Evolutionary conservation across 148 eudicot species (phyloP), one percentile per base, ranked within the genome.

Genomic region (Arbutus unedo): DNA sequence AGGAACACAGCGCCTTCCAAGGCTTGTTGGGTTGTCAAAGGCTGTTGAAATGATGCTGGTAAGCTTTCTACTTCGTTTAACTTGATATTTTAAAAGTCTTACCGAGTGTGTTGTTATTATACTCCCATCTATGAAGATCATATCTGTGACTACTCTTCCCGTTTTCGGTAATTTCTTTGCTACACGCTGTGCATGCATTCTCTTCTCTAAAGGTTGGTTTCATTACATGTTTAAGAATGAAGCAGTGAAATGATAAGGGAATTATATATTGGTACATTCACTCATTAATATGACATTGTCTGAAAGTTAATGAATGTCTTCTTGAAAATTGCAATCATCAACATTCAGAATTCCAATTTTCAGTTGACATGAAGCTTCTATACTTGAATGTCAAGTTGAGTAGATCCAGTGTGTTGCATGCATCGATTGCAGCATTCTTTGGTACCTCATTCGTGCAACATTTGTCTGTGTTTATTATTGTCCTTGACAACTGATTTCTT

Each of bases 1-100:
- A 94, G 98, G 98, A 62, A 96, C 98, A 50, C 98, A 96, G 62
- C 95, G 96, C 75, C 98, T 96, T 84, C 98, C 98, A 38, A 91
- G 98, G 89, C 98, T 96, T 82, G 84, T 94, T 62, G 98, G 98
- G 79, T 48, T 94, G 84, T 66, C 89, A 21, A 94, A 91, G 88
- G 94, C 95, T 60, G 83, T 94, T 87, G 97, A 96, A 76, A 88
- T 94, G 81, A 93, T 96, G 98, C 83, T 94, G 91, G 98, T 96
- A 90, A 85, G 91, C 81, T 18, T 73, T 82, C 81, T 15, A 84
- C 66, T 64, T 59, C 50, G 13, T 77, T 76, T 25, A 31, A 41
- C 81, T 21, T 71, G 66, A 3, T 44, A 8, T 18, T 41, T 18
- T 54, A 13, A n/a, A 62, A 59, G 31, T 41, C 67, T 4, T 51